phyloP scores from a whole-genome alignment of 108 stramenopile genomes.

The Stephanodiscus minutulus region DNA sequence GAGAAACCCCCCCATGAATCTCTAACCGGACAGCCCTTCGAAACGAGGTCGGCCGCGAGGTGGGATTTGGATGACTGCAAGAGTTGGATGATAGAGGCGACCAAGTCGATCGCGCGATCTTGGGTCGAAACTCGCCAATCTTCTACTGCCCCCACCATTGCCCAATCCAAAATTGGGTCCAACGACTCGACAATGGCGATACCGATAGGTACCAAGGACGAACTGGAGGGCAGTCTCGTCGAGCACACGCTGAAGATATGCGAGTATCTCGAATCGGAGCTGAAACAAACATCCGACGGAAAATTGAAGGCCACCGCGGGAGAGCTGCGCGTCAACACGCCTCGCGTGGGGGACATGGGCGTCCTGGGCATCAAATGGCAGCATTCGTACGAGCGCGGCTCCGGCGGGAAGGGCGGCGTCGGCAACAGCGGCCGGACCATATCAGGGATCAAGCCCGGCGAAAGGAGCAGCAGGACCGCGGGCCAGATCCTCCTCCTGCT shows the following conservation, averaged over 20 bases:
- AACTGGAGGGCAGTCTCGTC: constrained; percentile 80
- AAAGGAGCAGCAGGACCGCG: constrained; percentile 58
- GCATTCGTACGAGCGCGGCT: constrained; percentile 83
- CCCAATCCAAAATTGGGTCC: constrained; percentile 26
- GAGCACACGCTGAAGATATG: constrained; percentile 75
- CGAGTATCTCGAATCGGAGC: constrained; percentile 72
- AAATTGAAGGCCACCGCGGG: constrained; percentile 20
- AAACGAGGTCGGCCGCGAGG: constrained; percentile 62
- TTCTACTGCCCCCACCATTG: constrained; percentile 24
- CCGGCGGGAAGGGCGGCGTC: constrained; percentile 85
- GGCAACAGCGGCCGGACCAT: constrained; percentile 62
- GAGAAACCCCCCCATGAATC: constrained; percentile 10
- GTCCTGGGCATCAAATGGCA: constrained; percentile 89
- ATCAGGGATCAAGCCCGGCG: constrained; percentile 44
- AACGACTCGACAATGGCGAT: constrained; percentile 30
- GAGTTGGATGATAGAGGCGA: constrained; percentile 80
- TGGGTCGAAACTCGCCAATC: constrained; percentile 72
- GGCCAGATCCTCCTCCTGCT: constrained; percentile 83
- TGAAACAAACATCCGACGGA: constrained; percentile 36
- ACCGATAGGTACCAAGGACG: constrained; percentile 71
- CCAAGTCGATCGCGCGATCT: constrained; percentile 69
- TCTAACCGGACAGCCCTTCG: constrained; percentile 36
- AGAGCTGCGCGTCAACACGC: constrained; percentile 58
- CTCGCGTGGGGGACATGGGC: constrained; percentile 79
- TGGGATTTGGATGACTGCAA: constrained; percentile 87